Conservation (phyloP, 495 filamentous ascomycete genomes). For the Penicillium subrubescens region DNA sequence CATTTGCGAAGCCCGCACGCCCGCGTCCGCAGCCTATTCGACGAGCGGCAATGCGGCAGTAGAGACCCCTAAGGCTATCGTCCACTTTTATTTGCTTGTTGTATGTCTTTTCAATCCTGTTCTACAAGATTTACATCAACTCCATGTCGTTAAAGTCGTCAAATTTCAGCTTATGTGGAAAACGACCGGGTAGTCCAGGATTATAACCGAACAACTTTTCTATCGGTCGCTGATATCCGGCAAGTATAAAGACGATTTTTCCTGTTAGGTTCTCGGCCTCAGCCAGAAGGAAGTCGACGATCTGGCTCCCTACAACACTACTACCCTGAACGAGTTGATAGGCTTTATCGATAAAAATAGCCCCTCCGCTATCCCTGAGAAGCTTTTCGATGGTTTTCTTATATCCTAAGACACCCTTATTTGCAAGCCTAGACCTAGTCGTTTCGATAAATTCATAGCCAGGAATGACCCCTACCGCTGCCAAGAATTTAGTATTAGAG, state of each 20-base stretch:
- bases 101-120: constrained; percentile 50
- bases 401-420: constrained; percentile 58
- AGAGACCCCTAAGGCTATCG: constrained; percentile 61
- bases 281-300: constrained; percentile 73
- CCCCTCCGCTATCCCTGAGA: constrained; percentile 62
- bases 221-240: too few relatives aligned
- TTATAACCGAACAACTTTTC: too few relatives aligned
- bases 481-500: constrained; percentile 71
- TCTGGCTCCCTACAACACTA: constrained; percentile 54
- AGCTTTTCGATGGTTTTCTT: constrained; percentile 61
- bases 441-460: constrained; percentile 61
- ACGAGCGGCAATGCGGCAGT: constrained; percentile 62
- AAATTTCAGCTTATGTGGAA: constrained; percentile 68
- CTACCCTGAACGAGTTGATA: constrained; percentile 61
- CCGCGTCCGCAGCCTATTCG: constrained; percentile 3
- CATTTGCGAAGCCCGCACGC: too few relatives aligned
- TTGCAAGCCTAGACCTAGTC: constrained; percentile 67
- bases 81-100: constrained; percentile 40
- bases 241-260: too few relatives aligned
- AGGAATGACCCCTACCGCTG: constrained; percentile 59
- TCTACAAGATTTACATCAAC: constrained; percentile 56
- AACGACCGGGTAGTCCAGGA: constrained; percentile 62
- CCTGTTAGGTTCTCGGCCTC: constrained; percentile 19
- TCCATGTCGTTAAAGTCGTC: constrained; percentile 70
- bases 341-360: constrained; percentile 73